Evolutionary conservation across 768 basidiomycete species (phyloP).

Genomic region (Termitomyces sp.): DNA sequence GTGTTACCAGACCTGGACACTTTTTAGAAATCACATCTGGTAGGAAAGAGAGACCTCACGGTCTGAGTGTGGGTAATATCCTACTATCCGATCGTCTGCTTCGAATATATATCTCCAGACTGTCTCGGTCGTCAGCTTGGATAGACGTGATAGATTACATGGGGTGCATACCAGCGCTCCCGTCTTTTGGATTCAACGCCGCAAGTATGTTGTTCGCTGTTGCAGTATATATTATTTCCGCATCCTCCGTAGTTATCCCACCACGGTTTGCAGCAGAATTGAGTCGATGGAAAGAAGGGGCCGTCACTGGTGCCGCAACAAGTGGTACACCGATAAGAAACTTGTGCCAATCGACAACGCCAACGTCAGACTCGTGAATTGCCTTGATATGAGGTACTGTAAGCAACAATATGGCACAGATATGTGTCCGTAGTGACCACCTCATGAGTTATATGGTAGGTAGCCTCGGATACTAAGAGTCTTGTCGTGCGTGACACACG

Average conservation of each 20-base stretch:
- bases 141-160: not conserved
- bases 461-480: too few relatives aligned
- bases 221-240: conserved; percentile 54
- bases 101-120: conserved; percentile 82
- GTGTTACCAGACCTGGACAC: conserved; percentile 53
- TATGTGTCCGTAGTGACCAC: conserved; percentile 6
- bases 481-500: not conserved
- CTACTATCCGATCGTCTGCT: conserved; percentile 59
- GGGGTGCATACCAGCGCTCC: conserved; percentile 59
- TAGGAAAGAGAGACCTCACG: conserved; percentile 33
- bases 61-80: conserved; percentile 52
- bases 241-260: conserved; percentile 13
- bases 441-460: conserved; percentile 5
- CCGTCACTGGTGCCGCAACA: conserved; percentile 37
- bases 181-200: conserved; percentile 60
- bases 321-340: conserved; percentile 70
- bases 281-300: conserved; percentile 52
- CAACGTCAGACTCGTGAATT: conserved; percentile 70
- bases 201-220: conserved; percentile 77
- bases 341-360: conserved; percentile 87
- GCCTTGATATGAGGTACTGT: conserved; percentile 27
- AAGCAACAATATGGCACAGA: conserved; percentile 6
- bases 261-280: not conserved
- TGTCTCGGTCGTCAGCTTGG: conserved; percentile 6
- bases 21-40: not conserved